Evolutionary conservation across 1,284 basidiomycete species (phyloP).

Genomic region (Tetrapyrgos nigripes): DNA sequence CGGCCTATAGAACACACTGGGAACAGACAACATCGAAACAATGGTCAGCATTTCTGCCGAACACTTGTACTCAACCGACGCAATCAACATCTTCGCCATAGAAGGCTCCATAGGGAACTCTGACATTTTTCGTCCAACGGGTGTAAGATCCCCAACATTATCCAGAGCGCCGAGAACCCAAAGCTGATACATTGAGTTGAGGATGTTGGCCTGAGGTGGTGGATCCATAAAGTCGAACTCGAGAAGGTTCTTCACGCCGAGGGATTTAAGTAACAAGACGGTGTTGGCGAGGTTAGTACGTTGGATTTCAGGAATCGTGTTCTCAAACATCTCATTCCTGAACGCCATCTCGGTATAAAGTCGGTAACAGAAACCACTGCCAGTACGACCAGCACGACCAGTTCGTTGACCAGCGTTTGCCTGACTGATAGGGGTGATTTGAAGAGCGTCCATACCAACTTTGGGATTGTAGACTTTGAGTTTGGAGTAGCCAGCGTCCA

Average conservation of each 20-base stretch:
- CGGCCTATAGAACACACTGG: slow-evolving; percentile 95
- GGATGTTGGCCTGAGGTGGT: slow-evolving; percentile 91
- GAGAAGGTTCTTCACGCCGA: slow-evolving; percentile 96
- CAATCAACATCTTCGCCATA: slow-evolving; percentile 98
- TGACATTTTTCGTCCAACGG: slow-evolving; percentile 94
- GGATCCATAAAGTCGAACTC: slow-evolving; percentile 99
- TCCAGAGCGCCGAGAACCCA: slow-evolving; percentile 98
- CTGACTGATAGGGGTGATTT: slow-evolving; percentile 98
- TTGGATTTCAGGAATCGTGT: slow-evolving; percentile 98
- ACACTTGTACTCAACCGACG: slow-evolving; percentile 92
- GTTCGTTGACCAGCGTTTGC: slow-evolving; percentile 97
- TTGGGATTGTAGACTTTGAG: slow-evolving; percentile 99
- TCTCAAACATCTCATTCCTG: slow-evolving; percentile 89
- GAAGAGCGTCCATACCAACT: slow-evolving; percentile 98
- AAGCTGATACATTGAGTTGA: slow-evolving; percentile 99
- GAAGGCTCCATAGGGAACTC: slow-evolving; percentile 99
- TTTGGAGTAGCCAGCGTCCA: slow-evolving; percentile 97
- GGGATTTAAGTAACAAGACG: slow-evolving; percentile 90
- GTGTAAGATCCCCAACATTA: slow-evolving; percentile 96
- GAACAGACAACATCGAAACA: slow-evolving; percentile 98
- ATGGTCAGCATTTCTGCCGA: slow-evolving; percentile 97
- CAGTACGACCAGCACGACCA: slow-evolving; percentile 96
- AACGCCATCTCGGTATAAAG: slow-evolving; percentile 88
- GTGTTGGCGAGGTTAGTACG: slow-evolving; percentile 98
- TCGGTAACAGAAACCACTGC: slow-evolving; percentile 94